Evolutionary conservation across 176 grass and related monocot species (phyloP).

Genomic region (Avena insularis): DNA sequence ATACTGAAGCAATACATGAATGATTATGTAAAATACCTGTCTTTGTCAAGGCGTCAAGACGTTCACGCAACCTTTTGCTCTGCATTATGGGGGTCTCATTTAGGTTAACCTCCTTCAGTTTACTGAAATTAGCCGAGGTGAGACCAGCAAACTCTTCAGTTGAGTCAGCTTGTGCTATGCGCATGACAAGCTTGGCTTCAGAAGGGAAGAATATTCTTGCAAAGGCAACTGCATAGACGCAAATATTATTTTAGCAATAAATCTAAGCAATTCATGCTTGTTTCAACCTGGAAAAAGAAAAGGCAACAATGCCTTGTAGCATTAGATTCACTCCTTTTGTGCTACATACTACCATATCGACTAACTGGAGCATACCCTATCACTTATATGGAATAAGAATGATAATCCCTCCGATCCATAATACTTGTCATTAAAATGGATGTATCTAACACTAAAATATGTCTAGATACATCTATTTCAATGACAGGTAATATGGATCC

Average conservation of each 20-base stretch:
- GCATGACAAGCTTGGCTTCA: constrained; percentile 91
- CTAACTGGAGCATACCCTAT: neutral
- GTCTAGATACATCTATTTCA: no score
- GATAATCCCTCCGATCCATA: no score
- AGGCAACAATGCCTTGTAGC: constrained; percentile 11
- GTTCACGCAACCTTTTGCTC: constrained; percentile 73
- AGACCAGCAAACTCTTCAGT: constrained; percentile 78
- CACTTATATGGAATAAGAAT: neutral
- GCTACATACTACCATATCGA: neutral
- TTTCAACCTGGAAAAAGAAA: constrained; percentile 18
- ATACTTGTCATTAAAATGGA: no score
- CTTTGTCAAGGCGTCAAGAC: constrained; percentile 77
- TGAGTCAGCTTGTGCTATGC: constrained; percentile 87
- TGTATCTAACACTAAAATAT: no score
- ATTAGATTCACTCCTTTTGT: constrained; percentile 23
- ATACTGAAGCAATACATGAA: neutral
- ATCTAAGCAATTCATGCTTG: constrained; percentile 13
- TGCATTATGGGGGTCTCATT: constrained; percentile 85
- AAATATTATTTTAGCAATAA: neutral
- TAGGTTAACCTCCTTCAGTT: constrained; percentile 76
- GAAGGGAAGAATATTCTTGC: constrained; percentile 94
- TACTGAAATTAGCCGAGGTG: constrained; percentile 51
- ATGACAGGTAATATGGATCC: no score
- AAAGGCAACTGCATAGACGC: constrained; percentile 79
- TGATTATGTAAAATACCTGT: constrained; percentile 60